Base-by-base conservation (phyloP, 352 stramenopile genomes). In the Phytophthora idaei region DNA sequence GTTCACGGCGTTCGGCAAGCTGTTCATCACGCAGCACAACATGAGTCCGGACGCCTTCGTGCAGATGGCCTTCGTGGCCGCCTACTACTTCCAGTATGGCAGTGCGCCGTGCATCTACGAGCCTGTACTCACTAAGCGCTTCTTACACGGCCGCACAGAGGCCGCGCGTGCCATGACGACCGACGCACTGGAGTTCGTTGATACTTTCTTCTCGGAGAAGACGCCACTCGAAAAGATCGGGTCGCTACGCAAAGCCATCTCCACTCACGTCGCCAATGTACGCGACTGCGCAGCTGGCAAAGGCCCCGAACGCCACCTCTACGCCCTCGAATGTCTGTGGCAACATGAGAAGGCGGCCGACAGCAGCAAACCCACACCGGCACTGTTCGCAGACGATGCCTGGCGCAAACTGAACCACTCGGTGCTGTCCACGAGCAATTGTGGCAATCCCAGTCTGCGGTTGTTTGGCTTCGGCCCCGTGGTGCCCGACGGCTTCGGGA, bases 371-470 rank as follows among this genome's bases (percentile, higher is more conserved):
- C 36, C 61, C 29, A 85, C 76, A 31, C 83, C 85, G 2, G 87
- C 77, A 11, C 86, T 99, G 55, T 98, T 98, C 54, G 78, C 81
- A 5, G 95, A 97, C 37, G 75, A 80, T 17, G 89, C 88, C 21
- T 99, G 93, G 82, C 74, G 88, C 45, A 92, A 90, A 53, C 74
- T 99, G 41, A 98, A 98, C 74, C 92, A 98, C 74, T 98, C 92
- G 36, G 87, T 98, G 51, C 71, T 99, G 17, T 98, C 94, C 14
- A 99, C 97, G 8, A 97, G 85, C 51, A 99, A 99, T 71, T 99
- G 97, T 67, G 97, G 96, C 10, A 99, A 99, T 77, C 94, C 97
- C 39, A 95, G 89, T 64, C 79, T 99, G 47, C 77, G 90, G 36
- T 73, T 98, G 34, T 98, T 98, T 78, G 94, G 95, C 32, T 98